A percentile compares a stretch with the other conserved stretches of the same genome.
phyloP scores from a whole-genome alignment of 352 stramenopile genomes.

The Albugo laibachii region DNA sequence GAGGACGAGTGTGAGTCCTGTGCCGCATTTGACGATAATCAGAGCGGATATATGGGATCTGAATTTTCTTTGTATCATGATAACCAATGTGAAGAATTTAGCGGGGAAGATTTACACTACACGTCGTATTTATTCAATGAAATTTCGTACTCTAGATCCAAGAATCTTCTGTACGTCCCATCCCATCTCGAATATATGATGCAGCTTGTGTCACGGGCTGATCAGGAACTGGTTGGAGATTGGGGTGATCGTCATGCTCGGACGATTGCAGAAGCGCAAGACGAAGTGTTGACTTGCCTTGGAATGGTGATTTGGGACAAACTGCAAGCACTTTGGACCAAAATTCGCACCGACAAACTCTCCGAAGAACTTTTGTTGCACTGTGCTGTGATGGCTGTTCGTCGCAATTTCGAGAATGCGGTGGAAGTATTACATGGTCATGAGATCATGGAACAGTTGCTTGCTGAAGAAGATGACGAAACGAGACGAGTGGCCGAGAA shows the following conservation, averaged over 20 bases:
- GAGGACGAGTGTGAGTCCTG: slow-evolving; percentile 77
- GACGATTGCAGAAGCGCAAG: slow-evolving; percentile 67
- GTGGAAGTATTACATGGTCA: slow-evolving; percentile 67
- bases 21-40: slow-evolving; percentile 45
- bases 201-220: slow-evolving; percentile 62
- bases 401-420: slow-evolving; percentile 64
- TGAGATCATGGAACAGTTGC: slow-evolving; percentile 75
- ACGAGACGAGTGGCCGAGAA: slow-evolving; percentile 52
- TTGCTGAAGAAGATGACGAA: slow-evolving; percentile 72
- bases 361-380: slow-evolving; percentile 62
- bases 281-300: slow-evolving; percentile 72
- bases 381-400: slow-evolving; percentile 50
- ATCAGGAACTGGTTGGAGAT: slow-evolving; percentile 65
- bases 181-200: slow-evolving; percentile 75
- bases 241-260: slow-evolving; percentile 67
- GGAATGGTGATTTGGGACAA: slow-evolving; percentile 81
- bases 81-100: slow-evolving; percentile 13
- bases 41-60: slow-evolving; percentile 6
- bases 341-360: slow-evolving; percentile 49
- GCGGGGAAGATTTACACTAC: slow-evolving; percentile 67
- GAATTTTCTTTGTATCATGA: slow-evolving; percentile 6
- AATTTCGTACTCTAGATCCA: slow-evolving; percentile 58
- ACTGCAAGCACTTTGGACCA: slow-evolving; percentile 65
- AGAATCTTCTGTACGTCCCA: slow-evolving; percentile 63
- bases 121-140: slow-evolving; percentile 78